Percentiles rank a stretch among this genome's conserved stretches.
Conservation (phyloP, 1,284 basidiomycete species). For the Rhodotorula sp. region DNA sequence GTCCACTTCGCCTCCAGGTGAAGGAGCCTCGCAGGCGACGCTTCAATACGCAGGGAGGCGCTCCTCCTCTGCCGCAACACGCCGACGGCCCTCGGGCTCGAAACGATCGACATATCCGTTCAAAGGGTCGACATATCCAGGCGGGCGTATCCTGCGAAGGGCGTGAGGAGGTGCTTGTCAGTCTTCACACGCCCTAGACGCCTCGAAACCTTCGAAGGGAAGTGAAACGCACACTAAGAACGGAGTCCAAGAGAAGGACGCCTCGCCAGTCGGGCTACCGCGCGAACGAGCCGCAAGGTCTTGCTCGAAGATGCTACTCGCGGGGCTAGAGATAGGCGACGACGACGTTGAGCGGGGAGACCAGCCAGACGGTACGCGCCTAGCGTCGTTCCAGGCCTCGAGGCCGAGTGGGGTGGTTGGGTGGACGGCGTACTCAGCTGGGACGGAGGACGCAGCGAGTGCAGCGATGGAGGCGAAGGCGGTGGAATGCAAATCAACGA, state of each 20-base stretch:
- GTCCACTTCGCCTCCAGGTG: too few relatives aligned
- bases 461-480: neutral
- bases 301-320: neutral
- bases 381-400: slow-evolving; percentile 15
- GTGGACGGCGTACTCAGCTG: slow-evolving; percentile 7
- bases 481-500: too few relatives aligned
- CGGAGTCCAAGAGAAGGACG: neutral
- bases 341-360: neutral
- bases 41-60: neutral
- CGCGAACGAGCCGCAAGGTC: neutral
- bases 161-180: neutral
- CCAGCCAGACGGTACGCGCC: neutral
- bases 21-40: too few relatives aligned
- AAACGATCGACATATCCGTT: slow-evolving; percentile 3
- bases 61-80: neutral
- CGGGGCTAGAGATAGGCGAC: neutral
- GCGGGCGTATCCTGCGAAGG: neutral
- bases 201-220: too few relatives aligned
- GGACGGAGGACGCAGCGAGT: neutral
- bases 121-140: neutral
- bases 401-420: slow-evolving; percentile 4
- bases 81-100: neutral
- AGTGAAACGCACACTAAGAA: too few relatives aligned
- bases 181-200: too few relatives aligned
- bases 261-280: too few relatives aligned